A percentile compares a stretch with the other conserved stretches of the same genome.
Conservation (phyloP, 1,139 yeast genomes). For the Debaryomyces sp. region DNA sequence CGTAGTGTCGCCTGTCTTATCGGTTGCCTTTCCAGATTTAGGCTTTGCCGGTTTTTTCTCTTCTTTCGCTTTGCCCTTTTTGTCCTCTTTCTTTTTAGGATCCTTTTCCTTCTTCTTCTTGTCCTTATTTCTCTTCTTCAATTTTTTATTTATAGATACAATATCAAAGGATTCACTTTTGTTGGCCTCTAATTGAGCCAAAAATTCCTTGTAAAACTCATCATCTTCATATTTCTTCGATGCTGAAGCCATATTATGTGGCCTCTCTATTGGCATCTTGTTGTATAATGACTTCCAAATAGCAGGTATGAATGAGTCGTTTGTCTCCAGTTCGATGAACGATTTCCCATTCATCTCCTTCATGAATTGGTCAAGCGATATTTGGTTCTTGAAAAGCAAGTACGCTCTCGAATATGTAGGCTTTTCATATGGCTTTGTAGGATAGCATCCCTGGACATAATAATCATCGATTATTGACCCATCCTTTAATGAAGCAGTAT, state of each 20-base stretch:
- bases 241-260: too few species aligned
- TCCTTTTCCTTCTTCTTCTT: constrained; percentile 12
- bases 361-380: constrained; percentile 17
- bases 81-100: constrained; percentile 5
- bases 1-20: background rate
- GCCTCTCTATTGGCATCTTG: constrained; percentile 21
- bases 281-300: constrained; percentile 27
- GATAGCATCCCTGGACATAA: constrained; percentile 22
- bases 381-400: constrained; percentile 21
- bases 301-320: constrained; percentile 27
- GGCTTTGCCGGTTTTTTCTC: constrained; percentile 7
- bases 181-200: constrained; percentile 14
- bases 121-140: constrained; percentile 12
- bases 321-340: constrained; percentile 22
- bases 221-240: constrained; percentile 10
- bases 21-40: constrained; percentile 1
- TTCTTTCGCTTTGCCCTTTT: constrained; percentile 8
- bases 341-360: constrained; percentile 21
- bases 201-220: constrained; percentile 16
- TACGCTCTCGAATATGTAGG: constrained; percentile 35
- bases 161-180: constrained; percentile 18
- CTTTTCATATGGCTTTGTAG: constrained; percentile 25
- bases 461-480: constrained; percentile 16
- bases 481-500: constrained; percentile 8
- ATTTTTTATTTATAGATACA: constrained; percentile 12